These are phyloP conservation scores for Termitomyces bulborhizus DNA, from an alignment of 768 basidiomycete genomes.

Conservation along the genomic window DNA sequence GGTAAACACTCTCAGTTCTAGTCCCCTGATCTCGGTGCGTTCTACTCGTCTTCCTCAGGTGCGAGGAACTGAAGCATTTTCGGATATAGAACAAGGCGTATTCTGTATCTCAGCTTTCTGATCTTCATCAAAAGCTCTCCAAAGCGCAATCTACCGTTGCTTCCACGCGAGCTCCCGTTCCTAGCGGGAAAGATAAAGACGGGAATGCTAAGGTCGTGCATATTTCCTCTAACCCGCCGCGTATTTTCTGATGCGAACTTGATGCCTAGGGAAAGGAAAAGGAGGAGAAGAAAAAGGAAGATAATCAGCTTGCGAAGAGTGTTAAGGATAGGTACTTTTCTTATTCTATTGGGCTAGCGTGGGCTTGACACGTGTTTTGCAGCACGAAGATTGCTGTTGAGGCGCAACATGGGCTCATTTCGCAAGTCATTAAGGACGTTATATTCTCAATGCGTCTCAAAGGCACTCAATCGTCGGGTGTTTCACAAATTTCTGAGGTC, in stretches of 20 bases:
- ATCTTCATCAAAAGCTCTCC: constrained; percentile 84
- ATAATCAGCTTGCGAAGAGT: constrained; percentile 82
- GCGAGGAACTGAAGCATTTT: background rate
- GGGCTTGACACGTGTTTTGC: background rate
- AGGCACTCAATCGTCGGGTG: constrained; percentile 9
- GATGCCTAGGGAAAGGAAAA: constrained; percentile 37
- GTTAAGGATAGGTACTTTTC: constrained; percentile 76
- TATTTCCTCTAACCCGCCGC: no score
- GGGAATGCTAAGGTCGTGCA: constrained; percentile 36
- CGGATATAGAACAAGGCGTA: constrained; percentile 83
- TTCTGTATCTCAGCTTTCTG: constrained; percentile 84
- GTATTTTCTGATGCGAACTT: background rate
- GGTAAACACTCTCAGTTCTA: constrained; percentile 95
- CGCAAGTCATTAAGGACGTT: constrained; percentile 90
- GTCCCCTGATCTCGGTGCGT: constrained; percentile 81
- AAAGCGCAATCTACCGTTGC: constrained; percentile 59
- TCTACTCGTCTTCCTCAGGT: background rate
- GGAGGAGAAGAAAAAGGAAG: constrained; percentile 81
- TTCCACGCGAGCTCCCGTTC: constrained; percentile 52
- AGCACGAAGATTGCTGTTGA: constrained; percentile 89
- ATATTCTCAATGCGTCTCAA: constrained; percentile 68
- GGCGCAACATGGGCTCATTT: constrained; percentile 89
- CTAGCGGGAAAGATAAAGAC: constrained; percentile 49
- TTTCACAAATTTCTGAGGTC: constrained; percentile 29
- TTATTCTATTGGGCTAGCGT: background rate